Conservation (phyloP, 2,329 filamentous ascomycete species). For the Beauveria scarabaeidicola region DNA sequence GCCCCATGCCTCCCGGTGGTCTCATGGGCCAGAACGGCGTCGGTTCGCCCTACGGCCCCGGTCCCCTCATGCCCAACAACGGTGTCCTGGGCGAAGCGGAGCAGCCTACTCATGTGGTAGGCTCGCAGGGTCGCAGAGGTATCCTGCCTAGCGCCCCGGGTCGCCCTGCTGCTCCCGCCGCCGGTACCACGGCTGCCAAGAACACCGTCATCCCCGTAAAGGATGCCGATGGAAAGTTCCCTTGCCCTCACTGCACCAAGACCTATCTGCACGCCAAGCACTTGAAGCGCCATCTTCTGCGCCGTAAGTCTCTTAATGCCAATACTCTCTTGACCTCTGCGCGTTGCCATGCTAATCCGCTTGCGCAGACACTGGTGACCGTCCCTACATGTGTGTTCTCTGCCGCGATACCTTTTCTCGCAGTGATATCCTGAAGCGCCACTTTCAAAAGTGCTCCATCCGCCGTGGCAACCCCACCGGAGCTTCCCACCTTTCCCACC, state of each 20-base stretch:
- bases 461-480: constrained; percentile 92
- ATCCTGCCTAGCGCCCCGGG: constrained; percentile 88
- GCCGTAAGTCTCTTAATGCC: constrained; percentile 62
- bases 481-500: constrained; percentile 88
- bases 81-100: constrained; percentile 49
- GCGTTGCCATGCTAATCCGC: not conserved
- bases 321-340: constrained; percentile 15
- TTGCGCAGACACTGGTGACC: constrained; percentile 79
- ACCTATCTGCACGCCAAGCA: constrained; percentile 97
- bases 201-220: constrained; percentile 82
- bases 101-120: constrained; percentile 83
- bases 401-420: constrained; percentile 97
- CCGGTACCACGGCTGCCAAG: constrained; percentile 62
- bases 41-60: constrained; percentile 51
- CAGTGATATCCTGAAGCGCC: constrained; percentile 95
- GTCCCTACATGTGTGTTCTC: constrained; percentile 95
- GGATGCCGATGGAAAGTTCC: constrained; percentile 95
- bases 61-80: constrained; percentile 48
- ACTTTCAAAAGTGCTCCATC: constrained; percentile 98
- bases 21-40: constrained; percentile 51
- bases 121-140: constrained; percentile 84
- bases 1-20: constrained; percentile 63
- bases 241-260: constrained; percentile 96
- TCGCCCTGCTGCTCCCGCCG: constrained; percentile 65
- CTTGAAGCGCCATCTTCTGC: constrained; percentile 86